Evolutionary conservation across 257 asterid genomes (phyloP), one percentile per base, ranked within the genome.

Genomic region (Lycium barbarum): DNA sequence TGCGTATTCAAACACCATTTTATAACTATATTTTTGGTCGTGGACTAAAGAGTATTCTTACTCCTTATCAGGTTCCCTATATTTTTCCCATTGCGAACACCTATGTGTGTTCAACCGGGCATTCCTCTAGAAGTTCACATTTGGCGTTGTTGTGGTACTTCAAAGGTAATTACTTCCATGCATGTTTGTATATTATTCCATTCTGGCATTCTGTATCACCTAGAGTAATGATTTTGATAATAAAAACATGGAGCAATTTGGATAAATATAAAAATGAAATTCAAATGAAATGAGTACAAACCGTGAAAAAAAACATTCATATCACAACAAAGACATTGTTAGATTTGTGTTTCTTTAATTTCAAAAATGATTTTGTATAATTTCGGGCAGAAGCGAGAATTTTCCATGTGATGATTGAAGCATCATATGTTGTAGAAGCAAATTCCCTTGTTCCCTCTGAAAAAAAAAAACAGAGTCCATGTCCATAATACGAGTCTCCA

Each of bases 81-180:
- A 89, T 97, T 97, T 88, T 95, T 97, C 79, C 99, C 98, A 20
- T 85, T 97, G 90, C 89, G 99, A 91, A 89, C 93, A 17, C 99
- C 98, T 6, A 85, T 97, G 15, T 89, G 86, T 70, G 87, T 91
- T 83, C 87, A 76, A 61, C 92, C 97, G 0, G 97, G 97, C 66
- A 83, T 84, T 85, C 94, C 98, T 38, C 83, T 97, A 85, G 97
- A 91, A 86, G 92, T 97, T 86, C 94, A 97, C 86, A 88, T 97
- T 66, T 94, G 98, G 98, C 98, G 99, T 15, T 93, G 99, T 72
- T 87, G 94, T 90, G 98, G 98, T 86, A 80, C 96, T 81, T 91
- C 98, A 79, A 94, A 97, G 99, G 99, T 97, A 90, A 22, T 53
- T 68, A 22, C 58, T 66, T 51, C 12, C 14, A 40, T 40, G n/a